Base-by-base conservation (phyloP, 495 filamentous ascomycete species). In the Penicillium coffeae region DNA sequence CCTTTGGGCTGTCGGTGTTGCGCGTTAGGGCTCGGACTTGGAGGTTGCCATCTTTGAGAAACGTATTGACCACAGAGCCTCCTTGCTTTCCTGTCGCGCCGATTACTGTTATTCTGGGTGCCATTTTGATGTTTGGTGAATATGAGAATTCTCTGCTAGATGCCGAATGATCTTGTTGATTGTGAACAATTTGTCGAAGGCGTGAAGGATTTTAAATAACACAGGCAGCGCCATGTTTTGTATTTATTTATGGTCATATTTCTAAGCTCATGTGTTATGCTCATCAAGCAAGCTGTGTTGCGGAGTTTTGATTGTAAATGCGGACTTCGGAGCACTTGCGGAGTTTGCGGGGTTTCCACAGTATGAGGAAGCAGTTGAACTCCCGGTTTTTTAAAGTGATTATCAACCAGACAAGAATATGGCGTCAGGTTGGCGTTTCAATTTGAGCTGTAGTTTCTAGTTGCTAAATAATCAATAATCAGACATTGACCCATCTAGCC, bases 41-140 rank as follows among this genome's bases (percentile, higher is more conserved):
- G 44, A 53, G 78, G 21, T 54, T 41, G 14, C 56, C 53, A 36
- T 59, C 50, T 20, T 45, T 21, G 0, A 73, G 51, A 21, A 73
- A 55, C 19, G 65, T 45, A 3, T 55, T 42, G 32, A 78, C 52
- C 9, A 78, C 72, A 1, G 66, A 68, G 18, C 69, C 64, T 2
- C 76, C 74, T 57, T 78, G 75, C 34, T 42, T 60, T 21, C 73
- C 75, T 2, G 75, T 80, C 7, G 71, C 67, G 15, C 75, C 74
- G n/a, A 58, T n/a, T 1, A 62, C 42, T 14, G 51, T 47, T 30
- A 62, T 40, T 30, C 25, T 30, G 25, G 25, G 25, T 10, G 10
- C 25, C 25, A 30, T 30, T 30, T 30, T 10, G 25, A 4, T 4
- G 25, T n/a, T n/a, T n/a, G 25, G 10, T 30, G 25, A 30, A 34